Conservation (phyloP, 2,329 filamentous ascomycete genomes). For the Talaromyces islandicus region DNA sequence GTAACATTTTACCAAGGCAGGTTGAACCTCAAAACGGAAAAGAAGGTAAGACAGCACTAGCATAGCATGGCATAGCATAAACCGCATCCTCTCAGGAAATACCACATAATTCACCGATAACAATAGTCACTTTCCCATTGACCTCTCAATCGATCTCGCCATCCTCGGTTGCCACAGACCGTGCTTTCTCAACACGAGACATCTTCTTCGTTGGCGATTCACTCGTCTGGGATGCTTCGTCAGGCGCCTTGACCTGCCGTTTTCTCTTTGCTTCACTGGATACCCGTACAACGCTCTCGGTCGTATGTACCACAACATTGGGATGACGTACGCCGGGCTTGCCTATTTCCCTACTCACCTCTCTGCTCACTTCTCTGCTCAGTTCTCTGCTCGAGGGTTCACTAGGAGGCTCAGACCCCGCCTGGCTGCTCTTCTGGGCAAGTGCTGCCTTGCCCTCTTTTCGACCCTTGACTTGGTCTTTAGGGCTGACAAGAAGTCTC, state of each 20-base stretch:
- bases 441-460: constrained; percentile 22
- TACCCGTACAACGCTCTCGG: constrained; percentile 14
- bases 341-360: constrained; percentile 14
- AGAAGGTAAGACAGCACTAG: neutral
- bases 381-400: constrained; percentile 16
- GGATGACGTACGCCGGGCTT: constrained; percentile 12
- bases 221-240: constrained; percentile 15
- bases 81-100: neutral
- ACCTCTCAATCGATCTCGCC: constrained; percentile 11
- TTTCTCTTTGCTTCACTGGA: constrained; percentile 20
- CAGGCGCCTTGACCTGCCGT: constrained; percentile 14
- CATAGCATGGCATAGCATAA: neutral
- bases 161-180: constrained; percentile 8
- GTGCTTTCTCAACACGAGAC: constrained; percentile 13
- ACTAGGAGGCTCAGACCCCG: constrained; percentile 13
- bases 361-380: constrained; percentile 16
- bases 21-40: neutral
- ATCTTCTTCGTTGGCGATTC: constrained; percentile 19
- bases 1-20: neutral
- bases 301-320: constrained; percentile 16
- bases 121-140: neutral
- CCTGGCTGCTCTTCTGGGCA: constrained; percentile 16
- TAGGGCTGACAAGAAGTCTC: constrained; percentile 27
- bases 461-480: constrained; percentile 24
- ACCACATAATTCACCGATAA: neutral